These are phyloP conservation scores for Cystobasidium tubakii DNA, from an alignment of 768 basidiomycete species.

Conservation along the genomic window DNA sequence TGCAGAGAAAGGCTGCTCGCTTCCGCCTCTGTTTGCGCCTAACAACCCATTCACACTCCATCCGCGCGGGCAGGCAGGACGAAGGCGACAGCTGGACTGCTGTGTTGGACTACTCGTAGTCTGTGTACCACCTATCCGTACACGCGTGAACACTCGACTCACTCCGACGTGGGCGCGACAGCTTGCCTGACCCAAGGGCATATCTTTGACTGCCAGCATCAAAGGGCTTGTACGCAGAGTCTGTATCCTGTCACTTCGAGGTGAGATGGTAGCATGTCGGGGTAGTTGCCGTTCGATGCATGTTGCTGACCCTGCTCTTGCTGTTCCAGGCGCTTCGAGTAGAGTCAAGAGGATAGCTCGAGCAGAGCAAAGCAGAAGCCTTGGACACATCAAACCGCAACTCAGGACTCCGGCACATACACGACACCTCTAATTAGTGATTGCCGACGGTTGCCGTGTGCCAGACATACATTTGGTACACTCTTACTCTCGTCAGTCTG, in stretches of 20 bases:
- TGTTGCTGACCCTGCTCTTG: not conserved
- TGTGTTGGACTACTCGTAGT: not conserved
- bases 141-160: no score
- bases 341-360: no score
- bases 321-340: no score
- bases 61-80: not conserved
- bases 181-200: not conserved
- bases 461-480: not conserved
- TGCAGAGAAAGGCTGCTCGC: not conserved
- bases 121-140: not conserved
- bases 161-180: no score
- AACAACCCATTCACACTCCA: not conserved
- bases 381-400: not conserved
- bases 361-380: not conserved
- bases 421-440: not conserved
- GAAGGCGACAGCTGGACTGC: not conserved
- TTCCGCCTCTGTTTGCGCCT: not conserved
- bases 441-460: not conserved
- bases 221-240: not conserved
- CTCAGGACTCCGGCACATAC: not conserved
- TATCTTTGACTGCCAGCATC: not conserved
- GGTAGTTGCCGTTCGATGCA: not conserved
- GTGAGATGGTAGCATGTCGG: not conserved
- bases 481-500: not conserved
- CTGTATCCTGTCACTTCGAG: not conserved